Evolutionary conservation across 2,329 filamentous ascomycete species (phyloP), one percentile per base, ranked within the genome.

Genomic region (Metarhizium brunneum): DNA sequence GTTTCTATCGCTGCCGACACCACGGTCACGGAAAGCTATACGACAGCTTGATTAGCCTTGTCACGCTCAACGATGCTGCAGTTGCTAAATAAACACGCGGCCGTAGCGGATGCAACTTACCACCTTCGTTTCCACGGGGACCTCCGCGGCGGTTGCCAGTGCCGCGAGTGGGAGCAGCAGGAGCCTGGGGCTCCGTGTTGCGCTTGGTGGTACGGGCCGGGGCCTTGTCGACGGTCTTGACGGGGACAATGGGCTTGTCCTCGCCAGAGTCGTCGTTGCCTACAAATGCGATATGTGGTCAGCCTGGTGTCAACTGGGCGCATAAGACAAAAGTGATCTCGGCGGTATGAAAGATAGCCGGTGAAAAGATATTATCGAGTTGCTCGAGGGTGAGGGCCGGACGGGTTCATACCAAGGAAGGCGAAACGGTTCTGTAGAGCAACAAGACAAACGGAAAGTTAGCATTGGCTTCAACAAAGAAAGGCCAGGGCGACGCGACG

Each of bases 161-260:
- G 66, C 73, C 64, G 63, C 69, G 71, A 56, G 75, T 68, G 61
- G 88, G 84, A 68, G 84, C 82, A 71, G 74, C 68, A 60, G 88
- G 84, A 67, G 84, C 82, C 71, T 90, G 84, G 71, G 84, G 84
- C 70, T 88, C 86, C 71, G 82, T 87, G 77, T 92, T 92, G 79
- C 90, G 90, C 87, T 96, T 96, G 71, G 72, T 76, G 62, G 82
- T 82, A 73, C 90, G 86, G 68, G 84, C 78, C 64, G 80, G 75
- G 63, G 85, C 83, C 85, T 94, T 95, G 74, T 96, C 90, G 71
- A 94, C 83, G 72, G 89, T 88, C 84, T 90, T 94, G 68, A 89
- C 85, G 68, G 91, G 92, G 71, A 87, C 86, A 68, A 86, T 84
- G 76, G 85, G 85, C 76, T 92, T 90, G 72, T 76, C 75, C 71